These are phyloP conservation scores for Chloris gayana DNA, from an alignment of 176 grass and related monocot species.

Conservation along the genomic window DNA sequence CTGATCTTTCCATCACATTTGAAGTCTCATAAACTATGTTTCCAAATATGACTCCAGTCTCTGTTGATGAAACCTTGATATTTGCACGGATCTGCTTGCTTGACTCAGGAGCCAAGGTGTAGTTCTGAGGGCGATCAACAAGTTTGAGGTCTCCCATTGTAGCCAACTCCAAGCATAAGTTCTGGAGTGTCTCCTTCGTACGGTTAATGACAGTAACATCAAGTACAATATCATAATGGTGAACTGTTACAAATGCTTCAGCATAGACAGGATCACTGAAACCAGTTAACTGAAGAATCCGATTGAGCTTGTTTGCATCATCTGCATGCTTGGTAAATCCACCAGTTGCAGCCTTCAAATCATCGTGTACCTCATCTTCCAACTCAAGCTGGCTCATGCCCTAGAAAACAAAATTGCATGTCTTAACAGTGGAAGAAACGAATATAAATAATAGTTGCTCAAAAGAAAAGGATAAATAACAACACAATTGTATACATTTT, in stretches of 20 bases:
- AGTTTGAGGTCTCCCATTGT: conserved; percentile 80
- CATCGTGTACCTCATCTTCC: conserved; percentile 74
- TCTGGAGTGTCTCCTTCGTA: conserved; percentile 71
- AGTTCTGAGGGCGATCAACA: conserved; percentile 74
- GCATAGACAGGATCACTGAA: conserved; percentile 77
- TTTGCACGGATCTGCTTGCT: conserved; percentile 73
- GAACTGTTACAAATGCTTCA: conserved; percentile 74
- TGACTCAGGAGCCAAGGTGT: conserved; percentile 68
- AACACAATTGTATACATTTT: not conserved
- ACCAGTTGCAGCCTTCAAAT: conserved; percentile 76
- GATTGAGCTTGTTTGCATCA: conserved; percentile 58
- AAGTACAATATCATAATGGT: conserved; percentile 77
- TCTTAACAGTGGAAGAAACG: conserved; percentile 18
- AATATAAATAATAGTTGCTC: not conserved
- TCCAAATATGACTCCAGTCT: conserved; percentile 78
- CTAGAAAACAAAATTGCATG: conserved; percentile 40
- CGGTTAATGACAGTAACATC: conserved; percentile 76
- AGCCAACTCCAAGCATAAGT: conserved; percentile 71
- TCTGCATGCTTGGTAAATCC: conserved; percentile 66
- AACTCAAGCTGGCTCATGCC: conserved; percentile 79
- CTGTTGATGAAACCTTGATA: conserved; percentile 81
- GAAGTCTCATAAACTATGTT: conserved; percentile 80
- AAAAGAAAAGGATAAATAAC: conserved; percentile 14
- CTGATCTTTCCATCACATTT: conserved; percentile 69
- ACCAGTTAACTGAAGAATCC: conserved; percentile 67